These are phyloP conservation scores for Urostyla sp. DNA, from an alignment of 73 alveolate species.

Conservation along the genomic window DNA sequence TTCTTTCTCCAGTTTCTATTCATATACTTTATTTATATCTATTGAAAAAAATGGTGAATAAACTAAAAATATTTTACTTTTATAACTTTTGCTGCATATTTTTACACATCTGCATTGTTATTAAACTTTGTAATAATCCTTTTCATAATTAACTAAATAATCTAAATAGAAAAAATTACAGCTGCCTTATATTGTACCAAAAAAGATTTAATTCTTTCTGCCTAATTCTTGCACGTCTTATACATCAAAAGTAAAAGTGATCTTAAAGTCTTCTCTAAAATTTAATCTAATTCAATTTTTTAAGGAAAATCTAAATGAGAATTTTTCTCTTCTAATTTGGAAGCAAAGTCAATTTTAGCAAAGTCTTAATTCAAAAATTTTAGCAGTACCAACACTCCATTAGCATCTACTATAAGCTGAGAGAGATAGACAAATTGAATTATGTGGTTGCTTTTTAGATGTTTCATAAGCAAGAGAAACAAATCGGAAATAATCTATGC, in stretches of 20 bases:
- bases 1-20: conserved; percentile 63
- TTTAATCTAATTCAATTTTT: conserved; percentile 1
- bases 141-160: conserved; percentile 53
- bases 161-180: background rate
- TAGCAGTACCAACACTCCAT: conserved; percentile 81
- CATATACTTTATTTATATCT: conserved; percentile 65
- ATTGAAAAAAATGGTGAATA: too few relatives aligned
- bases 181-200: conserved; percentile 67
- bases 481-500: conserved; percentile 72
- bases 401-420: conserved; percentile 83
- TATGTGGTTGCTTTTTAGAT: conserved; percentile 71
- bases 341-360: conserved; percentile 40
- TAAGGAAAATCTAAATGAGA: background rate
- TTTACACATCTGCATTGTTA: conserved; percentile 33
- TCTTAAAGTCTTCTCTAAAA: conserved; percentile 37
- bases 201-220: conserved; percentile 54
- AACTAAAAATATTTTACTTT: too few relatives aligned
- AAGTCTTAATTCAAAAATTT: conserved; percentile 77
- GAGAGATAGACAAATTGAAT: conserved; percentile 71
- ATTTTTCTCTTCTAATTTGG: conserved; percentile 23
- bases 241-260: conserved; percentile 53
- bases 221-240: conserved; percentile 45
- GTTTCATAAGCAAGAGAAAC: conserved; percentile 61
- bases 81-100: conserved; percentile 44
- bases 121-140: conserved; percentile 51